Base-by-base conservation (phyloP, 2,329 filamentous ascomycete species). In the Colletotrichum navitas region DNA sequence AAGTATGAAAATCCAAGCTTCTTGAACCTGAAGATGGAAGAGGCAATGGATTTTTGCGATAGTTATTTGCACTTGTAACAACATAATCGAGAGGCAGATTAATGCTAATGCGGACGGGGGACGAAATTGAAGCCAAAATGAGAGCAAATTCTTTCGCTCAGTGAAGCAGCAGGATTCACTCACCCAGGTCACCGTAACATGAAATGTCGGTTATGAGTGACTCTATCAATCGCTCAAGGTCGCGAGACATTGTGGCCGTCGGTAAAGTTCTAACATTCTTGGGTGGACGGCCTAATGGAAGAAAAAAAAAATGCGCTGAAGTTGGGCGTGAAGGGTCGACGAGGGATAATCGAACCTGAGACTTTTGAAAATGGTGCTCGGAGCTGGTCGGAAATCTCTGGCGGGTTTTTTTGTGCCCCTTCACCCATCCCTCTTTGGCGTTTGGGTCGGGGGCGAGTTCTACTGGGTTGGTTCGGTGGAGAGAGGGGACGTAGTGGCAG, bases 161-260 rank as follows among this genome's bases (percentile, higher is more conserved):
- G 34, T 54, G 34, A 24, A 43, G 43, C 29, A 49, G 47, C 21
- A 43, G 36, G 47, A n/a, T 29, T 61, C 36, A 68, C 73, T 72
- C 24, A 74, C 73, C 73, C 24, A 72, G 36, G 24, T 74, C 71
- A 21, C 73, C 73, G 43, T 74, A 73, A 47, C 73, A 74, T 18
- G 73, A 74, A 51, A 74, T 72, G 39, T 74, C 73, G 49, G 68
- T 70, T 29, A 74, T 68, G 36, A 74, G 68, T 49, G 56, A 71
- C 49, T 74, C 68, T 39, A 74, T 72, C 58, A 74, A 49, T 66
- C 65, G 68, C 63, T 74, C 73, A 21, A 74, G 68, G 36, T 74
- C 72, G 29, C 63, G 61, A 36, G 72, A 71, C 73, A 74, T 74
- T 52, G 12, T 67, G 41, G 18, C 36, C n/a, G 24, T 14, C 24